phyloP scores from a whole-genome alignment of 75 land plant genomes.

The Selaginella moellendorffii region DNA sequence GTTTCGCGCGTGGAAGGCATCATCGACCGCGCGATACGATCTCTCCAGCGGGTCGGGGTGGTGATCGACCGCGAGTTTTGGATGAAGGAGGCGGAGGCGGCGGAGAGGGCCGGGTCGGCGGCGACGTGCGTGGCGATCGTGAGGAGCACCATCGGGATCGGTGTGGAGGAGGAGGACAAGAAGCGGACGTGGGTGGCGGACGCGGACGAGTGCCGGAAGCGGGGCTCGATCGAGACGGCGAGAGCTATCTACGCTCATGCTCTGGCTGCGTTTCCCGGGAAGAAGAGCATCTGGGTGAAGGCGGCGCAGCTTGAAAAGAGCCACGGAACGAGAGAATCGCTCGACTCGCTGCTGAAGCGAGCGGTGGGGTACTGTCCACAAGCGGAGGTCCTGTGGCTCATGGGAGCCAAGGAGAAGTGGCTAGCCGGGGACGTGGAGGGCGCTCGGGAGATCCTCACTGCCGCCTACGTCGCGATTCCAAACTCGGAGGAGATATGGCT shows the following conservation, averaged over 20 bases:
- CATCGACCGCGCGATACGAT: constrained; percentile 37
- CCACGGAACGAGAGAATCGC: constrained; percentile 79
- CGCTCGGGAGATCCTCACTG: constrained; percentile 71
- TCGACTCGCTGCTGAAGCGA: constrained; percentile 58
- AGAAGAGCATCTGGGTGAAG: constrained; percentile 91
- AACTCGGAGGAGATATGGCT: constrained; percentile 94
- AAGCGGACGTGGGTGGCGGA: constrained; percentile 97
- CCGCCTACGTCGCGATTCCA: constrained; percentile 91
- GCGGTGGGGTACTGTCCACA: constrained; percentile 83
- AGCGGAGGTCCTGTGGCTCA: constrained; percentile 93
- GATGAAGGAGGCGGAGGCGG: constrained; percentile 99
- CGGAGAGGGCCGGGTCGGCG: constrained; percentile 81
- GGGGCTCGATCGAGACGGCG: constrained; percentile 90
- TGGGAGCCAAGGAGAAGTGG: constrained; percentile 99
- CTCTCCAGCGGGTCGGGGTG: constrained; percentile 55
- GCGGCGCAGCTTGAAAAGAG: constrained; percentile 95
- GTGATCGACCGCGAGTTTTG: constrained; percentile 78
- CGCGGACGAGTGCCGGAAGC: constrained; percentile 89
- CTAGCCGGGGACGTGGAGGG: constrained; percentile 92
- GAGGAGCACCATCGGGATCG: constrained; percentile 53
- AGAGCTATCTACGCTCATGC: constrained; percentile 90
- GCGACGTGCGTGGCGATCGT: constrained; percentile 80
- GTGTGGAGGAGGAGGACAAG: constrained; percentile 89
- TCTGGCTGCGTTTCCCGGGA: constrained; percentile 61
- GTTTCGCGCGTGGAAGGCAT: not conserved